These are phyloP conservation scores for Diversispora eburnea DNA, from an alignment of 192 early-diverging fungal species.

Conservation along the genomic window DNA sequence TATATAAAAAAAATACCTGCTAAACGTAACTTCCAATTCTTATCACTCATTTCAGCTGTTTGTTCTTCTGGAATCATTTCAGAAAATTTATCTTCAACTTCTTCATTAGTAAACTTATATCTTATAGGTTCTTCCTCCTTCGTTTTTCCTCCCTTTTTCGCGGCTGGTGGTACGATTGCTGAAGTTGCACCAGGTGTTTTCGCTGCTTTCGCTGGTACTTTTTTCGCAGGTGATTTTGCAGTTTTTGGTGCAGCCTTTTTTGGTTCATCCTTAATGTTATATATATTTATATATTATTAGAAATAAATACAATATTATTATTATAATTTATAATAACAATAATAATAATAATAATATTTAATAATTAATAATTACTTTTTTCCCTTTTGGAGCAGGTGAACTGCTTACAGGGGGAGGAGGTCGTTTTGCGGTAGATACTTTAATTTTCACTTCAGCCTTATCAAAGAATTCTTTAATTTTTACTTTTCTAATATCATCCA, in stretches of 20 bases:
- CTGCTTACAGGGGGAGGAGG: constrained; percentile 32
- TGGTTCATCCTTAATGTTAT: constrained; percentile 11
- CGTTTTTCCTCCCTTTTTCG: constrained; percentile 36
- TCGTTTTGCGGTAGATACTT: constrained; percentile 47
- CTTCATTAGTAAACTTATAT: constrained; percentile 71
- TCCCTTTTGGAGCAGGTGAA: constrained; percentile 9
- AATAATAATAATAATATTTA: too few species aligned
- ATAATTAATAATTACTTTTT: background rate
- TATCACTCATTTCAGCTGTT: constrained; percentile 59
- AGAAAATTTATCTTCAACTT: constrained; percentile 62
- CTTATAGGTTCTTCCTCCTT: constrained; percentile 59
- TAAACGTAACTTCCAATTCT: constrained; percentile 86
- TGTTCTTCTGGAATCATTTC: constrained; percentile 59
- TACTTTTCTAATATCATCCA: constrained; percentile 83
- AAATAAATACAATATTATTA: too few species aligned
- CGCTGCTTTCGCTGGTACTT: constrained; percentile 28
- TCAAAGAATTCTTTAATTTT: constrained; percentile 88
- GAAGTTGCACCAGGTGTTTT: constrained; percentile 32
- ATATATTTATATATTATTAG: too few species aligned
- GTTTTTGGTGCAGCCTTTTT: constrained; percentile 34
- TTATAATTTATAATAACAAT: too few species aligned
- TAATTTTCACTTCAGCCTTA: constrained; percentile 79
- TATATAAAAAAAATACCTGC: constrained; percentile 45
- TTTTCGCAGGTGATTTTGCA: constrained; percentile 23
- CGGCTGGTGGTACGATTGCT: constrained; percentile 16